Base-by-base conservation (phyloP, 768 basidiomycete species). In the Podaxis sp. region DNA sequence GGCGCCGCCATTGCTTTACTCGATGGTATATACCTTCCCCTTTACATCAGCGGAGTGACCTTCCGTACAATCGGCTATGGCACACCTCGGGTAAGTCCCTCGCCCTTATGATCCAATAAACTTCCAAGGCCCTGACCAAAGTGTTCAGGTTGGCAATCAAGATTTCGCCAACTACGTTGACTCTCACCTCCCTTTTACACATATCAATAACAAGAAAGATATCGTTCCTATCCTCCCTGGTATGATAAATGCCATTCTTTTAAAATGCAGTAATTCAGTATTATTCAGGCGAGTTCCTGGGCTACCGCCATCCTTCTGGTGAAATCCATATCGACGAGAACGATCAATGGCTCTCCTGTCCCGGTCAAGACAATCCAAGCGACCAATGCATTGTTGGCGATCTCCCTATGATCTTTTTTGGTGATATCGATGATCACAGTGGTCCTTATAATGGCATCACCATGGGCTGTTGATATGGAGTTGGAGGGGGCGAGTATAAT, bases 21-120 rank as follows among this genome's bases (percentile, higher is more conserved):
- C 11, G 84, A 87, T 59, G 72, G 79, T 10, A 74, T 87, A 40
- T 86, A 79, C 64, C 75, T 88, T 21, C 79, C 79, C 5, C 69
- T 82, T 25, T 78, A 82, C 57, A 68, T 86, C 36, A 74, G 81
- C 3, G 70, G 66, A 10, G 73, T 76, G 1, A 70, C 71, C 10
- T 70, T 78, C 67, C 72, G 62, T 32, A 70, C 71, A 13, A 70
- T 81, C 27, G 72, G 73, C 0, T 81, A 79, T 64, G 79, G 79
- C 0, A 67, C 77, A 72, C 79, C 80, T 18, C 71, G 79, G 58
- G 82, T 84, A 35, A 36, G 3, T 59, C 56, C 3, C 36, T 18
- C 28, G 40, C 16, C 21, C n/a, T 27, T 28, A 13, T 6, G 42
- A 18, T 16, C 36, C 10, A 21, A 54, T 7, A 52, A 13, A 27